Evolutionary conservation across 2,329 filamentous ascomycete species (phyloP), one percentile per base, ranked within the genome.

Genomic region (Eurotiales sp.): DNA sequence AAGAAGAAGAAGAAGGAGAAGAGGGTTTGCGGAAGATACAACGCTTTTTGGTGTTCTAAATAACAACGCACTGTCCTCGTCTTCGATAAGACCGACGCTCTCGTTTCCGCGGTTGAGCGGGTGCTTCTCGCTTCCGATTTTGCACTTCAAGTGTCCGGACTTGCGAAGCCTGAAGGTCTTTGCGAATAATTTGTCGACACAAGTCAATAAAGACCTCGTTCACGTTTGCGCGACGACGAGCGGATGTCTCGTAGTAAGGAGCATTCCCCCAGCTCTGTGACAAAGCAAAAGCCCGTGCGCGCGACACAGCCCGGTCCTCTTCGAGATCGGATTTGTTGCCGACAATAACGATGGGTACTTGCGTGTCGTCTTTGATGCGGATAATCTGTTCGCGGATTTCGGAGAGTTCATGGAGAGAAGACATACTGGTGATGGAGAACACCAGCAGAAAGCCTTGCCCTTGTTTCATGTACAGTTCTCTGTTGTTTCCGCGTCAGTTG

Each of bases 311-410:
- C 25, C 90, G 84, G 66, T 91, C 87, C 65, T 95, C 90, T 70
- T 93, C 89, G 39, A 96, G 78, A 64, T 96, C 90, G 54, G 86
- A 87, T 72, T 95, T 95, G 77, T 95, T 96, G 56, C 90, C 90
- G 42, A 95, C 90, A 55, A 96, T 88, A 45, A 96, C 90, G 65
- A 96, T 88, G 19, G 88, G 88, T 3, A 92, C 83, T 56, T 84
- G 86, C 50, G 90, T 86, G 69, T 92, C 88, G 67, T 91, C 87
- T 72, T 95, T 95, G 72, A 95, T 92, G 54, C 89, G 88, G 55
- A 90, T 86, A 57, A 96, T 95, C 70, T 95, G 89, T 64, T 95
- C 89, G 46, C 89, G 86, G 37, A 96, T 78, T 60, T 88, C 86
- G 59, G 83, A 80, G 25, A 96, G 80, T 70, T 96, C 90, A 60